Percentiles rank a stretch among this genome's conserved stretches.
These are phyloP conservation scores for Cryptosporidium tyzzeri DNA, from an alignment of 169 alveolate genomes.

Conservation along the genomic window DNA sequence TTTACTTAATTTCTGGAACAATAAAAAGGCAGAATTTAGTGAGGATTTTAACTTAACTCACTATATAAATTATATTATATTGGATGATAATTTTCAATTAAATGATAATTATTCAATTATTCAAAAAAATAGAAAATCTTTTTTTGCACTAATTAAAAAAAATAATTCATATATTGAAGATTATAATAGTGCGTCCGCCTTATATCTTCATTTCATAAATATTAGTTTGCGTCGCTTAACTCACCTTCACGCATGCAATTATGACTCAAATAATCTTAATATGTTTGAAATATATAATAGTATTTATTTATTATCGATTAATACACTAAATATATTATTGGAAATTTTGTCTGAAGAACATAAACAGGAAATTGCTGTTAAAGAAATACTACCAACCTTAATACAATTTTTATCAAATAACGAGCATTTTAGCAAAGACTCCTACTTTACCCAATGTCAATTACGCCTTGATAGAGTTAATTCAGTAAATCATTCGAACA, in stretches of 20 bases:
- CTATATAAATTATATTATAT: neutral
- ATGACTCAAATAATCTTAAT: neutral
- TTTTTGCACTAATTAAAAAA: neutral
- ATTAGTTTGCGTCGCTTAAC: neutral
- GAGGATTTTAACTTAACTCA: neutral
- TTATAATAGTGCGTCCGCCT: neutral
- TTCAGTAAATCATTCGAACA: neutral
- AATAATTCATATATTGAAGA: neutral
- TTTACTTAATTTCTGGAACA: slow-evolving; percentile 27
- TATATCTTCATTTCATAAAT: neutral
- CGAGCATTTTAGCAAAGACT: neutral
- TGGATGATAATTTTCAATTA: neutral
- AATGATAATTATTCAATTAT: neutral
- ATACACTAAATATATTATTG: slow-evolving; percentile 20
- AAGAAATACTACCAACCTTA: slow-evolving; percentile 26
- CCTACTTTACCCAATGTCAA: neutral
- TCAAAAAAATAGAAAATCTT: slow-evolving; percentile 1
- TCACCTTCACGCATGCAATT: neutral
- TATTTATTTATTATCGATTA: slow-evolving; percentile 20
- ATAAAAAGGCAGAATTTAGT: neutral
- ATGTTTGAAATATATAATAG: slow-evolving; percentile 11
- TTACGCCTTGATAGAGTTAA: neutral
- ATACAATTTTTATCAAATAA: neutral
- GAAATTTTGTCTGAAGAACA: neutral
- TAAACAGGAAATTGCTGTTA: neutral